Base-by-base conservation (phyloP, 352 stramenopile genomes). In the Phytophthora sp. region DNA sequence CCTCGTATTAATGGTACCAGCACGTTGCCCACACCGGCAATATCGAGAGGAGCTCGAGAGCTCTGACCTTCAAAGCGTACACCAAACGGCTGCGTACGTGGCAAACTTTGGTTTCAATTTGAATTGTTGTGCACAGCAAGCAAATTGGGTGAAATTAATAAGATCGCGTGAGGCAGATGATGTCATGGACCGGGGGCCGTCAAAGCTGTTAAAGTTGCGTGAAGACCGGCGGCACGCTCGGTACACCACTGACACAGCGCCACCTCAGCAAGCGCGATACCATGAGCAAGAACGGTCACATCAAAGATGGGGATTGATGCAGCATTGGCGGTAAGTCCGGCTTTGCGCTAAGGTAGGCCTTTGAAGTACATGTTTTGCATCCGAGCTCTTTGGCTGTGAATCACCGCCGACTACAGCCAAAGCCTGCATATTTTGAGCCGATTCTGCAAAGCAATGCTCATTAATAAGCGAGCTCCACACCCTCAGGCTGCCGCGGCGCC, bases 261-360 rank as follows among this genome's bases (percentile, higher is more conserved):
- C 57, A 57, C 42, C 60, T 63, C 60, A 60, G 44, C 44, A 69
- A 61, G 21, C 49, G 8, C 26, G 16, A 35, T 7, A 20, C 27
- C 27, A n/a, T 33, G 60, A 57, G 52, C 60, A 69, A 69, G 60
- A 57, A 63, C 60, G 27, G 30, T 51, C 38, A 36, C 44, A 53
- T 33, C 39, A 62, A 53, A 69, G 62, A 57, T 67, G 50, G 50
- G 41, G 52, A 61, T n/a, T n/a, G n/a, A n/a, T 63, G 29, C 26
- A 45, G 44, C 29, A 49, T 36, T 58, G 47, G 45, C 47, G 46
- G 46, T 66, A 69, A 64, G 62, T 57, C 42, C 41, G 47, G 52
- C 35, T 15, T 52, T 53, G 53, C 18, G 24, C 30, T 26, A 51
- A n/a, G 41, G 27, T 47, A 35, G 49, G 21, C 27, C n/a, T 21